Conservation (phyloP, 163 green algal species). For the Scenedesmus sp. region DNA sequence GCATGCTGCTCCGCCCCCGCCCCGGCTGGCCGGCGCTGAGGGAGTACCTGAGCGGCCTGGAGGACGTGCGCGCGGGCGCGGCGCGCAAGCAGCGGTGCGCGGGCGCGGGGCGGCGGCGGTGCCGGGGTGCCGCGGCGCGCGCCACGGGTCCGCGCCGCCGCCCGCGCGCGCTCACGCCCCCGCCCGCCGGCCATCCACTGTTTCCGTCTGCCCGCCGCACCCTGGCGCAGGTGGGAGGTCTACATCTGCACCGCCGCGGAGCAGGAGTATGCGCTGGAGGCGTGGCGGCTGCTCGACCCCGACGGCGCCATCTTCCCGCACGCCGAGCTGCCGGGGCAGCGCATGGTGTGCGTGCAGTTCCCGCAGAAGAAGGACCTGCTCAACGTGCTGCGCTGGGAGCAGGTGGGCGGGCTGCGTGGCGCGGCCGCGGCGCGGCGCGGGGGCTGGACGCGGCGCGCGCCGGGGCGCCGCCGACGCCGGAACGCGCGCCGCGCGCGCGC, state of each 20-base stretch:
- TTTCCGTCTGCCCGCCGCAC: too few relatives aligned
- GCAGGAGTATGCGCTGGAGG: constrained; percentile 85
- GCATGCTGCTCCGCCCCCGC: constrained; percentile 82
- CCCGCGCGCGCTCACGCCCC: background rate
- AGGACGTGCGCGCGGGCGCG: constrained; percentile 28
- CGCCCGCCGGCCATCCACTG: too few relatives aligned
- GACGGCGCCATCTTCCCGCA: constrained; percentile 52
- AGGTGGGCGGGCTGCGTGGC: background rate
- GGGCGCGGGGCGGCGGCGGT: background rate
- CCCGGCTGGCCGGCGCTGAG: constrained; percentile 73
- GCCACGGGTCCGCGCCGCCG: background rate
- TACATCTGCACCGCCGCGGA: constrained; percentile 91
- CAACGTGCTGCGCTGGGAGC: constrained; percentile 23
- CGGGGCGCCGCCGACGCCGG: too few relatives aligned
- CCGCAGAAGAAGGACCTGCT: constrained; percentile 36
- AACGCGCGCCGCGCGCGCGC: too few relatives aligned
- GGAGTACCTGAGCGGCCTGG: constrained; percentile 48
- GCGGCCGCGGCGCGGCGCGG: too few relatives aligned
- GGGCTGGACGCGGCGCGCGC: too few relatives aligned
- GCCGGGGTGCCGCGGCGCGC: constrained; percentile 8
- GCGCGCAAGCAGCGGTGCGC: constrained; percentile 48
- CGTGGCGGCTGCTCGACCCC: constrained; percentile 86
- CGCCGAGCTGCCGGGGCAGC: constrained; percentile 23
- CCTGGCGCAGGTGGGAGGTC: constrained; percentile 68
- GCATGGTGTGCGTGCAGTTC: constrained; percentile 51